Evolutionary conservation across 2,329 filamentous ascomycete species (phyloP).

Genomic region (Curvularia hawaiiensis): DNA sequence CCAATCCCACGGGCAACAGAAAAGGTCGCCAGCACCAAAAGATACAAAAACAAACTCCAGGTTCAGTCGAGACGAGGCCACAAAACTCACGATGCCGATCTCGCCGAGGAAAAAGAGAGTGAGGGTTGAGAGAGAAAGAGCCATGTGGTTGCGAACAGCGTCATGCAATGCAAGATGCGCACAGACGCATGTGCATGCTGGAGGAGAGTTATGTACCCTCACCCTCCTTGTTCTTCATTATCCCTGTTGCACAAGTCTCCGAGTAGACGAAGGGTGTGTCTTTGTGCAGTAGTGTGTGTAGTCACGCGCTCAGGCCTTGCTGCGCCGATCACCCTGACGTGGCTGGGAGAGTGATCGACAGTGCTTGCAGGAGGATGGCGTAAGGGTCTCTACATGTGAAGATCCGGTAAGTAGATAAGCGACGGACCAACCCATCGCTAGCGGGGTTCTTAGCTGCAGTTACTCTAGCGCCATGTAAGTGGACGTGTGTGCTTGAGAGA

Average conservation of each 20-base stretch:
- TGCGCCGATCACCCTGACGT: not conserved
- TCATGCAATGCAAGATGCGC: not conserved
- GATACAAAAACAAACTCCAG: not conserved
- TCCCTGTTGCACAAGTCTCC: conserved; percentile 1
- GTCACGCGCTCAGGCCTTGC: not conserved
- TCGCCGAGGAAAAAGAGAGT: not conserved
- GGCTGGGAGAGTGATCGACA: conserved; percentile 12
- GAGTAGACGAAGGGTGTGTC: not conserved
- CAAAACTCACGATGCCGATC: not conserved
- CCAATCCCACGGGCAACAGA: not conserved
- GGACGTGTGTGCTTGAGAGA: not conserved
- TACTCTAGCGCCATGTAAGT: not conserved
- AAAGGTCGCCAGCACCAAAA: not conserved
- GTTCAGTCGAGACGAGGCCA: not conserved
- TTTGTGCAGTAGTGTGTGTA: not conserved
- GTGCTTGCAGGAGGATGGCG: conserved; percentile 28
- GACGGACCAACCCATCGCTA: not conserved
- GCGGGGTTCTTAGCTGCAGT: not conserved
- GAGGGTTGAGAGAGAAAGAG: not conserved
- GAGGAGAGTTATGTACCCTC: not conserved
- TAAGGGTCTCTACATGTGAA: conserved; percentile 21
- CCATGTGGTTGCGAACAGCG: not conserved
- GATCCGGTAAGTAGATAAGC: conserved; percentile 1
- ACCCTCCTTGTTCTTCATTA: not conserved
- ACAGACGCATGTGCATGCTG: not conserved